Base-by-base conservation (phyloP, 2,329 filamentous ascomycete species). In the Cyanodermella asteris region DNA sequence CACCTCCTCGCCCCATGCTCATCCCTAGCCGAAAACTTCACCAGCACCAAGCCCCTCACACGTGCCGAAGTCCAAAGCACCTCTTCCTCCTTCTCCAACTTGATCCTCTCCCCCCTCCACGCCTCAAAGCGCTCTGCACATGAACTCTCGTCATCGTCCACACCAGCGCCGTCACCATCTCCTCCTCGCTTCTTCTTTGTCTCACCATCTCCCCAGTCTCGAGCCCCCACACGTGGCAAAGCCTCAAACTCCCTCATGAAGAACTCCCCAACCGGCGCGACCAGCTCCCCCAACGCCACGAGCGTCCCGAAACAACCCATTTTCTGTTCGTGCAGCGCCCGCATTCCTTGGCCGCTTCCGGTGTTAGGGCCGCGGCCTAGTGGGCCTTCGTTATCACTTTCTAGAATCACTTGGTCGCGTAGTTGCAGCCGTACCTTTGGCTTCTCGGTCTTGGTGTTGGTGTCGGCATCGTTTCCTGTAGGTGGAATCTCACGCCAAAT, bases 1-100 rank as follows among this genome's bases (percentile, higher is more conserved):
- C 33, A 35, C 13, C 12, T 5, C 12, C 23, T 30, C 11, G 72
- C 81, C 14, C 72, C 73, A 45, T 94, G 81, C 13, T 91, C 72
- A 22, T 72, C 72, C 27, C 59, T 61, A 2, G 82, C 77, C 2
- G 77, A 80, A 44, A 94, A 90, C 46, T 94, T 94, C 36, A 94
- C 74, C 36, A 94, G 73, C 14, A 93, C 72, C 40, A 84, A 91
- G 4, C 78, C 73, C 26, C 81, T 62, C 17, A 90, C 68, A 14
- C 61, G 63, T 9, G 81, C 76, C 8, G 75, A 77, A 14, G 80
- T 82, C 78, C 81, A 91, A 4, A 84, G 54, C 4, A 91, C 47
- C 10, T 63, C 63, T 24, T 61, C 53, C 7, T 48, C 41, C 31
- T 50, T 59, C 44, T 87, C 75, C 40, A 57, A 53, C 27, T 46